Evolutionary conservation across 257 asterid genomes (phyloP).

Genomic region (Apocynum venetum): DNA sequence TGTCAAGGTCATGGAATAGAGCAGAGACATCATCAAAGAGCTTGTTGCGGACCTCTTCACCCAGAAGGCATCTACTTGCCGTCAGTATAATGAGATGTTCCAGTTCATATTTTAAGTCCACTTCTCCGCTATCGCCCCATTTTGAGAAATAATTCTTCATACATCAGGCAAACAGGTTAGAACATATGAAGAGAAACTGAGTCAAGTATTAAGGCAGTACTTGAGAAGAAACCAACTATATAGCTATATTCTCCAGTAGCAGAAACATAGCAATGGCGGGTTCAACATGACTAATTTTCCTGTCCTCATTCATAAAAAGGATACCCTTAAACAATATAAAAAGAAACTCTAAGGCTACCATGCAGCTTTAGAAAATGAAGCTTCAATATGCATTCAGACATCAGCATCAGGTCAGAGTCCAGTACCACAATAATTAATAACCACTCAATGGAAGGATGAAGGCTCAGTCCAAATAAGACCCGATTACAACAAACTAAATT

Average conservation of each 20-base stretch:
- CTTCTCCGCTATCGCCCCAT: conserved; percentile 95
- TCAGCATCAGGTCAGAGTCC: neutral
- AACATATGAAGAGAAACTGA: neutral
- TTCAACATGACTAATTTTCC: neutral
- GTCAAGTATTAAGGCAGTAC: neutral
- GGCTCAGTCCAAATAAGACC: neutral
- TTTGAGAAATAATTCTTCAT: conserved; percentile 77
- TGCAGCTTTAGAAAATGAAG: neutral
- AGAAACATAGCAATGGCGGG: neutral
- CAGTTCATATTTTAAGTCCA: conserved; percentile 78
- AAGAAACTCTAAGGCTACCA: neutral
- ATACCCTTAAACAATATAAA: neutral
- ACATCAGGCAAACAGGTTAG: conserved; percentile 4
- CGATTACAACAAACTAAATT: neutral
- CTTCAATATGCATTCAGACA: neutral
- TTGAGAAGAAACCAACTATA: neutral
- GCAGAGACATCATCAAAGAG: conserved; percentile 92
- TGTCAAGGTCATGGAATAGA: conserved; percentile 92
- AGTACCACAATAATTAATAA: neutral
- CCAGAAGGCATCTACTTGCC: conserved; percentile 85
- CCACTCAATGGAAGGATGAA: neutral
- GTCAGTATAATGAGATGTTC: conserved; percentile 91
- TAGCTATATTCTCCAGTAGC: neutral
- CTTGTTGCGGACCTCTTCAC: conserved; percentile 90
- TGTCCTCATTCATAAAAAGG: neutral